Conservation (phyloP, 306 rosid species). For the Cucumis hystrix region DNA sequence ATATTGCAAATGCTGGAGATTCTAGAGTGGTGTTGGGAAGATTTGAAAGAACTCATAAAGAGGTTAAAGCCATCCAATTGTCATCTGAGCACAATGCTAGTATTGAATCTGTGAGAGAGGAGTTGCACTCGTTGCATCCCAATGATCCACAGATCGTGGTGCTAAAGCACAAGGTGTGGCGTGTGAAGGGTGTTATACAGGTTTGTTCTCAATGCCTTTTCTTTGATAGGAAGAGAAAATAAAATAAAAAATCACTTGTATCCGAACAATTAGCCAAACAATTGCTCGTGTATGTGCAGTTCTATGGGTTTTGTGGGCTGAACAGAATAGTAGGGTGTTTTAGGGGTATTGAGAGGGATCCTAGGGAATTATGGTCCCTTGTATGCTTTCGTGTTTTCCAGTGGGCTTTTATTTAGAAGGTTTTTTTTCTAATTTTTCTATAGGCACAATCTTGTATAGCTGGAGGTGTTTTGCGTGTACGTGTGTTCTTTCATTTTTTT, state of each 20-base stretch:
- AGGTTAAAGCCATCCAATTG: slow-evolving; percentile 68
- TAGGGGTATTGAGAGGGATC: too few species aligned
- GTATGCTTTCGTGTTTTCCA: too few species aligned
- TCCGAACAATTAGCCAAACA: not conserved
- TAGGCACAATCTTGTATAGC: too few species aligned
- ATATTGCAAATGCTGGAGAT: slow-evolving; percentile 92
- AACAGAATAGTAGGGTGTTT: too few species aligned
- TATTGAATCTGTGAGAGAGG: slow-evolving; percentile 72
- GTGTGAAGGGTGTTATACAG: slow-evolving; percentile 98
- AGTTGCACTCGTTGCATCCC: slow-evolving; percentile 67
- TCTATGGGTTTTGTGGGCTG: too few species aligned
- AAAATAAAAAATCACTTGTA: not conserved
- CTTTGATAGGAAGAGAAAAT: not conserved
- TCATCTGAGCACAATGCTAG: slow-evolving; percentile 92
- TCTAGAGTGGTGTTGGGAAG: slow-evolving; percentile 87
- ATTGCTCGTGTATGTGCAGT: too few species aligned
- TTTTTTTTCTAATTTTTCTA: too few species aligned
- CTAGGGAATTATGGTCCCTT: too few species aligned
- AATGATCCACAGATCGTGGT: slow-evolving; percentile 89
- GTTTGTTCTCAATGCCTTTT: slow-evolving; percentile 19
- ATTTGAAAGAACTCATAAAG: slow-evolving; percentile 33
- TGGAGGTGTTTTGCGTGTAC: too few species aligned
- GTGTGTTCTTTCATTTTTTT: too few species aligned
- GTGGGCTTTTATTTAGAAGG: too few species aligned
- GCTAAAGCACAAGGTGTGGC: slow-evolving; percentile 91